A percentile compares a stretch with the other conserved stretches of the same genome.
Evolutionary conservation across 2,329 filamentous ascomycete genomes (phyloP).

Genomic region (Pyricularia sp.): DNA sequence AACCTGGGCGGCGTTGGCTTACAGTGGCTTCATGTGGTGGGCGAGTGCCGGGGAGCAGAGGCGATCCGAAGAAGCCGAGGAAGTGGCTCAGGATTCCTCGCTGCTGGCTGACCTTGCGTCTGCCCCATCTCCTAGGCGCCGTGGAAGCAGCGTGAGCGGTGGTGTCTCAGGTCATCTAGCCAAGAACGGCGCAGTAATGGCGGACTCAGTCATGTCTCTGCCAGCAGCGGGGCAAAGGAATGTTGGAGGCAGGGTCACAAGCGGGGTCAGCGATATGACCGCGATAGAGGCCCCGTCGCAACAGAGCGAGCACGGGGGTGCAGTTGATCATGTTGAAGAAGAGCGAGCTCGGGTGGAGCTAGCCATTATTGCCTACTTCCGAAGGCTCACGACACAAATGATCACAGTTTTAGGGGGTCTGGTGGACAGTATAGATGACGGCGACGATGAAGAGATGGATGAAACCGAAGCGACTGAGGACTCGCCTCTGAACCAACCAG

Average conservation of each 20-base stretch:
- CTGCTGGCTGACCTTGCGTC: constrained; percentile 44
- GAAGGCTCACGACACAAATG: constrained; percentile 60
- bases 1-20: constrained; percentile 67
- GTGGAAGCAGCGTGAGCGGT: constrained; percentile 7
- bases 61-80: constrained; percentile 50
- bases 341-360: constrained; percentile 50
- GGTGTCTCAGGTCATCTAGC: not conserved
- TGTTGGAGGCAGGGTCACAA: constrained; percentile 12
- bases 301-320: not conserved
- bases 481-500: constrained; percentile 4
- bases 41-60: constrained; percentile 70
- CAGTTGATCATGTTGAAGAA: constrained; percentile 23
- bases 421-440: constrained; percentile 40
- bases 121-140: constrained; percentile 14
- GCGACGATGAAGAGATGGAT: constrained; percentile 26
- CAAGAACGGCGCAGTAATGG: constrained; percentile 14
- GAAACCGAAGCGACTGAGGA: constrained; percentile 11
- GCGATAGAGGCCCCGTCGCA: not conserved
- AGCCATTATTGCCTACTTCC: constrained; percentile 72
- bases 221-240: constrained; percentile 21
- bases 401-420: constrained; percentile 53
- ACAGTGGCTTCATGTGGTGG: constrained; percentile 85
- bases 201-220: constrained; percentile 36
- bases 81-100: constrained; percentile 41
- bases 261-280: not conserved